Base-by-base conservation (phyloP, 2,329 filamentous ascomycete genomes). In the Aspergillus ustus region DNA sequence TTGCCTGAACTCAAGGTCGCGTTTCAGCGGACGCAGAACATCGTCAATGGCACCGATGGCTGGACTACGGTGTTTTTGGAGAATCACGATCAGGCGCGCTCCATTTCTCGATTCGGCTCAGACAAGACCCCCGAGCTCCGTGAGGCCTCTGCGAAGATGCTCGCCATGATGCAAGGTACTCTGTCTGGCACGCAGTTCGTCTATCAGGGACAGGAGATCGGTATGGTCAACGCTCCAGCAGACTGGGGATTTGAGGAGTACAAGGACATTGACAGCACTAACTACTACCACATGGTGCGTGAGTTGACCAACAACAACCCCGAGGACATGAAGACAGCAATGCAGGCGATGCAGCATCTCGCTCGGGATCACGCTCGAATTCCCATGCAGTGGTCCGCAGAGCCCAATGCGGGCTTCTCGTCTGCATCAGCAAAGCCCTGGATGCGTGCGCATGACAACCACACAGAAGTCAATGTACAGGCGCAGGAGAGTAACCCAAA, bases 361-460 rank as follows among this genome's bases (percentile, higher is more conserved):
- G 87, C 75, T 0, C 72, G 90, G 19, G 90, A 93, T 74, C 90
- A 93, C 72, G 86, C 86, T 6, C 82, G 90, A 37, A 86, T 88
- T 1, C 89, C 89, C 0, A 88, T 92, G 77, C 89, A 91, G 70
- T 92, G 90, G 89, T 82, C 86, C 65, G 70, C 75, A n/a, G 78
- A 75, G 3, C 68, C 77, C 0, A 83, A 91, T 60, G 89, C 81
- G 0, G 90, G 90, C 9, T 92, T 92, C 77, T 87, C 87, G 0
- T 77, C 77, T 2, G 73, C 70, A 2, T 25, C 50, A 15, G 50
- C 50, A 13, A 81, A 79, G 55, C 87, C 89, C 1, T 92, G 90
- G 90, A 92, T 92, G 84, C 72, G 72, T 70, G 4, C 72, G 77
- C 28, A 80, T 88, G 77, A 92, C 91, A 70, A 89, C 85, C 34